Evolutionary conservation across 1,284 basidiomycete species (phyloP).

Genomic region (Phylloboletellus chloephorus): DNA sequence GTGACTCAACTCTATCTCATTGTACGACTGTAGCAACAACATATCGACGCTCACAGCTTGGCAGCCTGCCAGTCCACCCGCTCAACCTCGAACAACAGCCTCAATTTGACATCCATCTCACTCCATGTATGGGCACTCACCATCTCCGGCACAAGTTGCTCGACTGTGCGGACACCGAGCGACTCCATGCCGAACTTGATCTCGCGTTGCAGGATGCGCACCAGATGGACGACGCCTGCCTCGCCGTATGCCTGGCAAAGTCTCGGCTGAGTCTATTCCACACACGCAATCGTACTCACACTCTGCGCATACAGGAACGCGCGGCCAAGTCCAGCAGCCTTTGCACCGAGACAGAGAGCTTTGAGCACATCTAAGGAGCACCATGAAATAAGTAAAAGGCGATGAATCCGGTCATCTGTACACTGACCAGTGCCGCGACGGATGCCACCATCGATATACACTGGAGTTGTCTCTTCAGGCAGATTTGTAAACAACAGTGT

Average conservation of each 20-base stretch:
- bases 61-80: slow-evolving; percentile 62
- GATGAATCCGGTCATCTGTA: neutral
- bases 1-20: too few species aligned
- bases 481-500: neutral
- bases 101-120: slow-evolving; percentile 39
- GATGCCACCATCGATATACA: slow-evolving; percentile 89
- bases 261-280: slow-evolving; percentile 7
- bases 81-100: slow-evolving; percentile 54
- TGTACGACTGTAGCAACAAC: neutral
- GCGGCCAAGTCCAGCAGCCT: slow-evolving; percentile 84
- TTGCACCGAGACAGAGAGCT: slow-evolving; percentile 86
- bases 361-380: slow-evolving; percentile 70
- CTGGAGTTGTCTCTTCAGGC: slow-evolving; percentile 31
- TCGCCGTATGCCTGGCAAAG: slow-evolving; percentile 69
- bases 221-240: slow-evolving; percentile 72
- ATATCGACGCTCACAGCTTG: slow-evolving; percentile 19
- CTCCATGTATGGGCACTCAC: slow-evolving; percentile 35
- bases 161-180: slow-evolving; percentile 67
- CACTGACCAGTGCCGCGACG: slow-evolving; percentile 70
- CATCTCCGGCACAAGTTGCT: slow-evolving; percentile 77
- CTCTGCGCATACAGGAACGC: slow-evolving; percentile 90
- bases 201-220: slow-evolving; percentile 74
- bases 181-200: slow-evolving; percentile 77
- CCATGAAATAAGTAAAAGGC: slow-evolving; percentile 2
- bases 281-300: slow-evolving; percentile 37